These are phyloP conservation scores for Aspergillus arachidicola DNA, from an alignment of 2,329 filamentous ascomycete species.

Conservation along the genomic window DNA sequence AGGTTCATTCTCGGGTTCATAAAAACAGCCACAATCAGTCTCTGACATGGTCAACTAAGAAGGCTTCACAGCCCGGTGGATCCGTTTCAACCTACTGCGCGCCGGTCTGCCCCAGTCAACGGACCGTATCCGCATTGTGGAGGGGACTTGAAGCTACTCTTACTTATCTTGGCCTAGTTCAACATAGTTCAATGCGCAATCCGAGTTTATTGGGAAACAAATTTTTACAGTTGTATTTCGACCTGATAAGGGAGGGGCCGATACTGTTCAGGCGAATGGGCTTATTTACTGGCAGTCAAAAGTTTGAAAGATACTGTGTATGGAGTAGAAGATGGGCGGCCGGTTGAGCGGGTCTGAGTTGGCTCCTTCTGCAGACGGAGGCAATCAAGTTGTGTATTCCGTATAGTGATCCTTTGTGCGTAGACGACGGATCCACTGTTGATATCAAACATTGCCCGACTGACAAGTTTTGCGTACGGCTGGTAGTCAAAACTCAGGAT, in stretches of 20 bases:
- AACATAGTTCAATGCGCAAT: neutral
- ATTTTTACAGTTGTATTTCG: neutral
- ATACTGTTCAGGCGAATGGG: neutral
- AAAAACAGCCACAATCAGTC: neutral
- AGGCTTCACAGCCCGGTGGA: conserved; percentile 2
- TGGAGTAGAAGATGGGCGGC: neutral
- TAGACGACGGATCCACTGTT: neutral
- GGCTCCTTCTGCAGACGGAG: neutral
- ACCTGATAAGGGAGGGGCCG: neutral
- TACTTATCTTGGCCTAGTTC: neutral
- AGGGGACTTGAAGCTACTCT: conserved; percentile 1
- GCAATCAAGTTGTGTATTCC: neutral
- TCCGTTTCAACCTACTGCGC: conserved; percentile 17
- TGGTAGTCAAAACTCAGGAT: neutral
- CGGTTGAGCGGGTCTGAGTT: neutral
- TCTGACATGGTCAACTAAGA: neutral
- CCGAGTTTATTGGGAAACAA: neutral
- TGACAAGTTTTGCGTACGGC: neutral
- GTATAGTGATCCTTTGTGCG: neutral
- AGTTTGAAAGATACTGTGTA: neutral
- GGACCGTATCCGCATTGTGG: conserved; percentile 18
- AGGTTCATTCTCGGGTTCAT: neutral
- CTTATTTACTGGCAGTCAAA: neutral
- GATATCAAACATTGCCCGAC: neutral
- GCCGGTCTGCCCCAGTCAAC: conserved; percentile 16